Conservation (phyloP, 345 rosid species). For the Draba incana region DNA sequence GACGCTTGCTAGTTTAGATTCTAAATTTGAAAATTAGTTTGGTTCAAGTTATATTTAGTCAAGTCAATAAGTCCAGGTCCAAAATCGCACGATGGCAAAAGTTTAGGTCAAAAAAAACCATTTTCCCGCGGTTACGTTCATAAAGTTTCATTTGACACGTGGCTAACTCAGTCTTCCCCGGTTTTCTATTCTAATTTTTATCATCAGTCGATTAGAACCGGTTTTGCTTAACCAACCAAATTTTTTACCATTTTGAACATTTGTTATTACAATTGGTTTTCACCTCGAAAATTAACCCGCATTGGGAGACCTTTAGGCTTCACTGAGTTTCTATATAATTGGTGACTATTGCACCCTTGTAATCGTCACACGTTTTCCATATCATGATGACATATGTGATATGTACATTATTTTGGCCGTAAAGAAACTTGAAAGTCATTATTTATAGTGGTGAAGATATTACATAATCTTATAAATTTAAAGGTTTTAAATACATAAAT, state of each 20-base stretch:
- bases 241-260: not conserved
- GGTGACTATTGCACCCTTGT: slow-evolving; percentile 2
- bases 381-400: not conserved
- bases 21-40: too few relatives aligned
- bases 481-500: not conserved
- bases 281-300: not conserved
- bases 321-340: not conserved
- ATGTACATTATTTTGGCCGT: not conserved
- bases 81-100: too few relatives aligned
- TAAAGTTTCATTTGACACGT: slow-evolving; percentile 41
- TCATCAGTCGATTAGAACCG: not conserved
- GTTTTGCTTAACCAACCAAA: slow-evolving; percentile 15
- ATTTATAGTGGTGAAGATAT: not conserved
- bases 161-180: slow-evolving; percentile 31
- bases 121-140: slow-evolving; percentile 47
- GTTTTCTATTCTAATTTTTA: not conserved
- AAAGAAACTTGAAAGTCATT: not conserved
- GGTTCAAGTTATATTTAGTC: too few relatives aligned
- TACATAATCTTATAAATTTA: slow-evolving; percentile 14
- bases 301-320: not conserved
- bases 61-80: too few relatives aligned
- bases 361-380: not conserved
- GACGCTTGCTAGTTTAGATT: too few relatives aligned
- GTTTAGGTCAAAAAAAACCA: too few relatives aligned
- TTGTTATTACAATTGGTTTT: not conserved